Percentiles rank a stretch among this genome's conserved stretches.
phyloP scores from a whole-genome alignment of 148 eudicot genomes.

The Polygonum maritimum region DNA sequence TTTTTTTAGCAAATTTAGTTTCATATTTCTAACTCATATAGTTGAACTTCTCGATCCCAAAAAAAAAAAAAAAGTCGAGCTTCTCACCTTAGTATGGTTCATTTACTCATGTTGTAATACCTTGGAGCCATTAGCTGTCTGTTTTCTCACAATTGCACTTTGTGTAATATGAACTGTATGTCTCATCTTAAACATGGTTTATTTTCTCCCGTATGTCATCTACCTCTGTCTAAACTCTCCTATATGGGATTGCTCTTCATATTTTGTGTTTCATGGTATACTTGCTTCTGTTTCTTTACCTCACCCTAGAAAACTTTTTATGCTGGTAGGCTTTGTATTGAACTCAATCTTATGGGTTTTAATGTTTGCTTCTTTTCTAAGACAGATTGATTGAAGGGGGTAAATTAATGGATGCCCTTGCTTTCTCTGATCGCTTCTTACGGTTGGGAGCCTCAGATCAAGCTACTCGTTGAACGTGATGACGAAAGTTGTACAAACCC shows the following conservation, averaged over 20 bases:
- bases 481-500: conserved; percentile 36
- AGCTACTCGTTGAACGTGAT: conserved; percentile 65
- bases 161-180: not conserved
- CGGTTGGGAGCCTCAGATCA: conserved; percentile 85
- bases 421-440: conserved; percentile 90
- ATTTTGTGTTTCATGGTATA: not conserved
- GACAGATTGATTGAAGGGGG: conserved; percentile 80
- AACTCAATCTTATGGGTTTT: not conserved
- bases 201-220: not conserved
- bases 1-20: not conserved
- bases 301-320: not conserved
- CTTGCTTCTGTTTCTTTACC: not conserved
- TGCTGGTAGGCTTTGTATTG: not conserved
- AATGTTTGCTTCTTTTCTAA: not conserved
- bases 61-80: too few relatives aligned
- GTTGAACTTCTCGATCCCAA: not conserved
- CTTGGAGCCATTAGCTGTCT: not conserved
- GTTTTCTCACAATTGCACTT: not conserved
- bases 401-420: conserved; percentile 88
- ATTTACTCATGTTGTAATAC: not conserved
- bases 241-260: not conserved
- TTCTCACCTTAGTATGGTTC: not conserved
- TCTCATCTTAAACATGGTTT: not conserved
- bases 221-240: not conserved
- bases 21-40: not conserved